Conservation (phyloP, 1,139 yeast species). For the Debaryomycetaceae sp. region DNA sequence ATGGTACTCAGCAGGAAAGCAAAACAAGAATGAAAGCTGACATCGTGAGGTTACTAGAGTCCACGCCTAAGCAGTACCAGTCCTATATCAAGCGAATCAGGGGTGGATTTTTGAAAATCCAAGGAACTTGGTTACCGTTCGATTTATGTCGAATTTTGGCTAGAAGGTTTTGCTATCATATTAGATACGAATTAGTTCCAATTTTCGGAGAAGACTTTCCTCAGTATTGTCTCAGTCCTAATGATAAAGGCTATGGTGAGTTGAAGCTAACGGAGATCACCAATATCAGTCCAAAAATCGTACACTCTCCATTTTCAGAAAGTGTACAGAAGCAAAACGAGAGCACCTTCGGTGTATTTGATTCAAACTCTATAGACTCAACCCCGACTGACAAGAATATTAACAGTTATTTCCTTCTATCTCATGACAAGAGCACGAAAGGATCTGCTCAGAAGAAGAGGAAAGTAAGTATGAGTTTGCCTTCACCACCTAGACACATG, state of each 20-base stretch:
- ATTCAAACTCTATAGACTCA: not conserved
- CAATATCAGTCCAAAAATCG: not conserved
- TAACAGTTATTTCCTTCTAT: not conserved
- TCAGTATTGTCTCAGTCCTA: conserved; percentile 62
- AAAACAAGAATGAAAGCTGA: conserved; percentile 60
- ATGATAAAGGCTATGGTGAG: conserved; percentile 67
- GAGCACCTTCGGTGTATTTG: not conserved
- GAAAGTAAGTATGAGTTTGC: not conserved
- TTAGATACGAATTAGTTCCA: conserved; percentile 75
- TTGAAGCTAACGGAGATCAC: conserved; percentile 37
- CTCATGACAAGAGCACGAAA: not conserved
- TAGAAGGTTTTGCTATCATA: conserved; percentile 70
- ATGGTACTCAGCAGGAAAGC: conserved; percentile 7
- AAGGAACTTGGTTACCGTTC: conserved; percentile 92
- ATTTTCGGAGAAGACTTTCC: conserved; percentile 77
- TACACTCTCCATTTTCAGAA: not conserved
- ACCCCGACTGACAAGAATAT: not conserved
- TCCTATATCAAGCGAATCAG: conserved; percentile 69
- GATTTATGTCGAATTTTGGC: conserved; percentile 68
- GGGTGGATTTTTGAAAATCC: conserved; percentile 90
- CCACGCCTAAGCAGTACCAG: conserved; percentile 66
- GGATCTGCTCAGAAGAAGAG: not conserved
- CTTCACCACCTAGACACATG: not conserved
- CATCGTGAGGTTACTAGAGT: conserved; percentile 70
- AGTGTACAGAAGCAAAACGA: not conserved